Evolutionary conservation across 2,329 filamentous ascomycete genomes (phyloP), one percentile per base, ranked within the genome.

Genomic region (Penicillium sp.): DNA sequence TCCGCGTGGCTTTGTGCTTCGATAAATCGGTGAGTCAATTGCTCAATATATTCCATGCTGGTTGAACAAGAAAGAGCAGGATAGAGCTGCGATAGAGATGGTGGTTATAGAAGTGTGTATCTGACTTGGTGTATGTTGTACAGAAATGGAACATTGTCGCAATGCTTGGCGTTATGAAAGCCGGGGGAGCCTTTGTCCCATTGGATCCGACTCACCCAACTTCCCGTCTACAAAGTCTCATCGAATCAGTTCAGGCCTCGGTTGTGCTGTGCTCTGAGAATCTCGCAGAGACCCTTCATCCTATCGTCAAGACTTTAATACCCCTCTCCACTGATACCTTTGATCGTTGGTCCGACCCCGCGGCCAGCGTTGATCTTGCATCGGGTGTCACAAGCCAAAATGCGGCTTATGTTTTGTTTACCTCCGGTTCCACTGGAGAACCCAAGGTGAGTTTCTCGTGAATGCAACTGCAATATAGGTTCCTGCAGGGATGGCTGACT

Each of bases 371-470:
- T 18, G 47, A 55, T 26, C 59, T 59, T 47, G 58, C 60, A 48
- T 58, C 66, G 8, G 62, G 65, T 49, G 68, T 68, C 8, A 68
- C 64, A 16, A 59, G 66, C 36, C 59, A 58, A 40, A 71, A 72
- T 59, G 71, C 71, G 9, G 72, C 71, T 40, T 88, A 85, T 67
- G 74, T 86, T 6, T 76, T 89, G 9, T 84, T 88, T 60, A 82
- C 80, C 8, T 81, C 81, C 4, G 81, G 81, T 0, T 81, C 81
- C 1, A 81, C 82, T 3, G 79, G 79, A 44, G 76, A 78, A 51
- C 81, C 83, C 0, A 83, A 84, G 62, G 72, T 74, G 56, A 43
- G 60, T 16, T 1, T 13, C 16, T 8, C 55, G 3, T 40, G 0
- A 27, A 32, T 23, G 23, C 3, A 9, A 41, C 53, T 39, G 29